phyloP scores from a whole-genome alignment of 805 yeast genomes.

The Candida vaughaniae region DNA sequence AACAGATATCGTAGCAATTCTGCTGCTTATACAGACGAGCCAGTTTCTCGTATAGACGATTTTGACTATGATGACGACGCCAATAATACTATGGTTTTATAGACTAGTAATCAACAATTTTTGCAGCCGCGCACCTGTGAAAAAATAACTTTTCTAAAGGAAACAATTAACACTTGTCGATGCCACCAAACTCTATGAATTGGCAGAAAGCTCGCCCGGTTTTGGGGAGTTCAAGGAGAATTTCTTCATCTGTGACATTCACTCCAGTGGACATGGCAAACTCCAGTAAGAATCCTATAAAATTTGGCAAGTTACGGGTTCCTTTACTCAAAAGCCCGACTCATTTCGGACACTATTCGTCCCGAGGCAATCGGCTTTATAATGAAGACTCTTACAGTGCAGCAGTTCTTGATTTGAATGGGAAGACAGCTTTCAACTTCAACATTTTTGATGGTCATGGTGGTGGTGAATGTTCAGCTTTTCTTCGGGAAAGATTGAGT shows the following conservation, averaged over 20 bases:
- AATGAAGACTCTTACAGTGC: slow-evolving; percentile 85
- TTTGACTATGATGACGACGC: slow-evolving; percentile 36
- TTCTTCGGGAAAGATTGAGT: slow-evolving; percentile 54
- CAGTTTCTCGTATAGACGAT: slow-evolving; percentile 20
- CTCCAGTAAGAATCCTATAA: slow-evolving; percentile 1
- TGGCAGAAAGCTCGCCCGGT: too few relatives aligned
- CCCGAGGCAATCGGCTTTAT: slow-evolving; percentile 69
- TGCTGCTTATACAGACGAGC: slow-evolving; percentile 23
- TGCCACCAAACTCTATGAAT: too few relatives aligned
- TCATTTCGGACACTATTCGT: slow-evolving; percentile 74
- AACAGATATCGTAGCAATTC: not conserved
- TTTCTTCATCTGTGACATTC: slow-evolving; percentile 10
- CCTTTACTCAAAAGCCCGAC: slow-evolving; percentile 64
- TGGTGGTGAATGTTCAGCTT: slow-evolving; percentile 70
- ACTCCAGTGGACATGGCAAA: slow-evolving; percentile 10
- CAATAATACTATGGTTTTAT: slow-evolving; percentile 30
- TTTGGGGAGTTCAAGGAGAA: too few relatives aligned
- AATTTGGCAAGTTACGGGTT: slow-evolving; percentile 42
- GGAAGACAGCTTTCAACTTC: slow-evolving; percentile 51
- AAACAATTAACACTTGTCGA: too few relatives aligned
- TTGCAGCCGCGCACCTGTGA: not conserved
- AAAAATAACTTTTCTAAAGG: not conserved
- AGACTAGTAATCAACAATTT: slow-evolving; percentile 6
- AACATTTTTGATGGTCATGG: slow-evolving; percentile 95
- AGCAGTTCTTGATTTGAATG: slow-evolving; percentile 46